Base-by-base conservation (phyloP, 345 rosid species). In the Dipteronia dyeriana region DNA sequence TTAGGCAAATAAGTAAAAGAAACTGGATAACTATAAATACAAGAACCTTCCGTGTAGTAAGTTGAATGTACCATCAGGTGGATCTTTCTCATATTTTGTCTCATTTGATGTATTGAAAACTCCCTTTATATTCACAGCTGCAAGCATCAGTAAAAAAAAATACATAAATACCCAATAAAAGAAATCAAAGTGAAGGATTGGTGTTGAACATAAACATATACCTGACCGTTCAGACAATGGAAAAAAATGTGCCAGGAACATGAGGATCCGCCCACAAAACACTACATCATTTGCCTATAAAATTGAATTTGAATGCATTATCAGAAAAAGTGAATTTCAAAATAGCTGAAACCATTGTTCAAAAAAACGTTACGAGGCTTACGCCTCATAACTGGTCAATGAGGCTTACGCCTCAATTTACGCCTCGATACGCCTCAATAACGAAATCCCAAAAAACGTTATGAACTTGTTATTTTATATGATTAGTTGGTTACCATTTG, bases 121-220 rank as follows among this genome's bases (percentile, higher is more conserved):
- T 9, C 98, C 98, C 85, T 96, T 96, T 56, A 96, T 94, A 82
- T 96, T 96, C 76, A 96, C 98, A 70, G 99, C 99, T 96, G 98
- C 84, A 80, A 86, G 51, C 45, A 83, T 76, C 78, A 75, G 65
- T 63, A 31, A 31, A 31, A 38, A 20, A 51, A 76, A 41, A 43
- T 76, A 74, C 68, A 43, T 51, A 41, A 60, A 22, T 51, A n/a
- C 45, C 68, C 61, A 70, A 61, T 16, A 82, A 76, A 22, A 60
- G 67, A 62, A 65, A 62, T 53, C 56, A 73, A 56, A 57, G 53
- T n/a, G 19, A 29, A 75, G 47, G 43, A 72, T 25, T 7, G 49
- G 22, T 56, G 38, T 67, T 62, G 39, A 77, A 74, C 70, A 77
- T 25, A 70, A 79, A 59, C 23, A 75, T 12, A 45, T 86, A 92